Base-by-base conservation (phyloP, 108 stramenopile genomes). In the Discostella stelligeroides region DNA sequence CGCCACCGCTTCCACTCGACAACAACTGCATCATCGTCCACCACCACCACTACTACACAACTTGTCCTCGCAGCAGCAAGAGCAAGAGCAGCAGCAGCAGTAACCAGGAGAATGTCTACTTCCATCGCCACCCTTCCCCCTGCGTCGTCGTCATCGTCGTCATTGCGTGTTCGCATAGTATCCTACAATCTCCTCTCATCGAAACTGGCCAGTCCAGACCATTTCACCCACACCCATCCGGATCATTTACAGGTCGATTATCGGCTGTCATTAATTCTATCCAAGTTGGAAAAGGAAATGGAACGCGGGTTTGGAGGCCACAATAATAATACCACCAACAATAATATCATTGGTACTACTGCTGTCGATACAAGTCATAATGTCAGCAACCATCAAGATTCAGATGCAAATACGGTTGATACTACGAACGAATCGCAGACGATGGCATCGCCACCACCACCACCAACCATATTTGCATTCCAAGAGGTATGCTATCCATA, bases 161-260 rank as follows among this genome's bases (percentile, higher is more conserved):
- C 23, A 25, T 65, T 66, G 30, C 61, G 61, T 21, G 68, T 94
- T 45, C 85, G 90, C 30, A 79, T 94, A 13, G 85, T 91, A 12
- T 83, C 82, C 46, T 97, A 97, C 88, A 97, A 97, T 79, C 86
- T 97, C 13, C 82, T 97, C 25, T 94, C 92, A 9, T 93, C 93
- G 4, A 86, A 91, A 45, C 78, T 97, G 43, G 77, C 93, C 11
- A 61, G 69, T 8, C 80, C 96, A 11, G 65, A 65, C 15, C 82
- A 90, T 57, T 97, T 84, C 63, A 70, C 91, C 5, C 85, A 80
- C 4, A 71, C 85, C 49, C 66, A 88, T 41, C 88, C 91, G 12
- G 87, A 84, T 0, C 79, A 92, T 68, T 72, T 97, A 48, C 59
- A 79, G 18, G 56, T 85, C 24, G 30, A 72, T 8, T 86, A 88